These are phyloP conservation scores for Lagenaria siceraria DNA, from an alignment of 306 rosid genomes.

Conservation along the genomic window DNA sequence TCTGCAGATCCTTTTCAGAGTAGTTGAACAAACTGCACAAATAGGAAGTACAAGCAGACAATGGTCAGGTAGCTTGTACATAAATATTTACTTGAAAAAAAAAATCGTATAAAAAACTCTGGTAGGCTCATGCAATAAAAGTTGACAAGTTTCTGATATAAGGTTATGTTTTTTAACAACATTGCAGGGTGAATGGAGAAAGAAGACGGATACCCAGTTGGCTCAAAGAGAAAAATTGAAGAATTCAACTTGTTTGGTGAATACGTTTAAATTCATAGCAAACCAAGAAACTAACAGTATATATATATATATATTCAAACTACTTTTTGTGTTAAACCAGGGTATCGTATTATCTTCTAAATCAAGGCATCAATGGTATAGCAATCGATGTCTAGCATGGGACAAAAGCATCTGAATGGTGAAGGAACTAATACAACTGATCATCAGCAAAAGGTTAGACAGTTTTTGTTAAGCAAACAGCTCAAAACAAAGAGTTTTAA, in stretches of 20 bases:
- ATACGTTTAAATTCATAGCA: too few relatives aligned
- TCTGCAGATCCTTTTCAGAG: constrained; percentile 64
- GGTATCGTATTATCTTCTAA: neutral
- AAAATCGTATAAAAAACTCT: neutral
- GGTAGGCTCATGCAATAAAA: neutral
- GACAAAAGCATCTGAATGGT: neutral
- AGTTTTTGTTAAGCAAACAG: too few relatives aligned
- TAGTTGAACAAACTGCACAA: constrained; percentile 52
- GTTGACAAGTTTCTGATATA: neutral
- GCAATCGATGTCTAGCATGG: neutral
- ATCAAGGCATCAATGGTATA: neutral
- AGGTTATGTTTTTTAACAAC: neutral
- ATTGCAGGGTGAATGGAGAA: neutral
- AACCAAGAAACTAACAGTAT: too few relatives aligned
- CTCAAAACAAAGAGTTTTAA: too few relatives aligned
- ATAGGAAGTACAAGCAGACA: neutral
- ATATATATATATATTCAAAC: neutral
- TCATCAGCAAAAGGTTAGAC: neutral
- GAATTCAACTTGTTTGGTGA: neutral
- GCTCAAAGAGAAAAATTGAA: neutral
- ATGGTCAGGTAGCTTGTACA: neutral
- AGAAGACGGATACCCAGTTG: neutral
- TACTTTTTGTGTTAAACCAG: neutral
- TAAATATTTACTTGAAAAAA: neutral
- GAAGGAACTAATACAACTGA: neutral